Conservation (phyloP, 352 stramenopile species). For the Globisporangium cederbergense region DNA sequence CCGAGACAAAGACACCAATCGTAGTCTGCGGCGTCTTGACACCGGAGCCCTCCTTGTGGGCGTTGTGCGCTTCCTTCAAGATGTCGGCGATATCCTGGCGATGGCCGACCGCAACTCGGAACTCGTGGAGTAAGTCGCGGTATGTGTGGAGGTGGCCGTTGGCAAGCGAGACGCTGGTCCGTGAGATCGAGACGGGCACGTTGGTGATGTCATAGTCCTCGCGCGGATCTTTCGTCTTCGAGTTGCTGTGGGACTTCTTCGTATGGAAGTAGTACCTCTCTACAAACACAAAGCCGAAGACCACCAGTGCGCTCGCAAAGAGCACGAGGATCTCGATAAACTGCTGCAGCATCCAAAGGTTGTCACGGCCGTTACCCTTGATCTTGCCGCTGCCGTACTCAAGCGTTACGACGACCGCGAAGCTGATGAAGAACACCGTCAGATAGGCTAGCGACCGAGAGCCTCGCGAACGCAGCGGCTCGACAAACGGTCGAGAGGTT, state of each 20-base stretch:
- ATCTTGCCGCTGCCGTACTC: slow-evolving; percentile 15
- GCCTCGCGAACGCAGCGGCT: slow-evolving; percentile 5
- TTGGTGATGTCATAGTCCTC: slow-evolving; percentile 10
- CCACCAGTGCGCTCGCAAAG: slow-evolving; percentile 8
- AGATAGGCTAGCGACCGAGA: slow-evolving; percentile 1
- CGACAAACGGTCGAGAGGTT: background rate
- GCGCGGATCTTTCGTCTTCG: slow-evolving; percentile 1
- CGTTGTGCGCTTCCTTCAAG: background rate
- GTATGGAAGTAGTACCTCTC: slow-evolving; percentile 1
- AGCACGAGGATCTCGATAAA: slow-evolving; percentile 9
- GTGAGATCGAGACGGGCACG: background rate
- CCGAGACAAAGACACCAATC: slow-evolving; percentile 12
- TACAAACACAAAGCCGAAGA: slow-evolving; percentile 7
- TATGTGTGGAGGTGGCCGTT: slow-evolving; percentile 6
- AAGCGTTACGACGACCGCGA: slow-evolving; percentile 3
- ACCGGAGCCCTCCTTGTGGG: background rate
- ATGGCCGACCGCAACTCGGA: slow-evolving; percentile 1
- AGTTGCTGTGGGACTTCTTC: background rate
- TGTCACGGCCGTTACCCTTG: slow-evolving; percentile 6
- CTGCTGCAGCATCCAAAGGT: slow-evolving; percentile 15
- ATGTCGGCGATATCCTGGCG: slow-evolving; percentile 2
- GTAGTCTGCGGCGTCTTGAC: background rate
- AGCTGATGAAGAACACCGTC: slow-evolving; percentile 8
- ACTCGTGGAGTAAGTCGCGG: slow-evolving; percentile 6
- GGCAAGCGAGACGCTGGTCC: background rate